Evolutionary conservation across 1,284 basidiomycete species (phyloP).

Genomic region (Austropuccinia psidii): DNA sequence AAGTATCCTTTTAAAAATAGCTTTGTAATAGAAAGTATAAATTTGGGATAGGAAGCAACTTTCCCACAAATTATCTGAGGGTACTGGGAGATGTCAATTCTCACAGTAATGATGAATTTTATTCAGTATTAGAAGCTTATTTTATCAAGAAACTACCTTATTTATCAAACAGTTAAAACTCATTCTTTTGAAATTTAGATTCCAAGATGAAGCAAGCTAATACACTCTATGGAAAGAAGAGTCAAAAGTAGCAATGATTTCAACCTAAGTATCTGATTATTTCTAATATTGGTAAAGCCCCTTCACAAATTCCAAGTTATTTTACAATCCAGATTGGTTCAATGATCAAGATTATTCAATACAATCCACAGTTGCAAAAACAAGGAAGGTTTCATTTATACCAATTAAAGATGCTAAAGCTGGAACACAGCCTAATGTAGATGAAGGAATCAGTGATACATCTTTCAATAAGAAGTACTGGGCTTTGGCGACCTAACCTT

Average conservation of each 20-base stretch:
- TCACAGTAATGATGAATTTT: slow-evolving; percentile 14
- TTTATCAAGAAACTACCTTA: slow-evolving; percentile 1
- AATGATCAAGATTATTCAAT: no score
- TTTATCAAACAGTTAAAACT: neutral
- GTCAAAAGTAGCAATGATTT: neutral
- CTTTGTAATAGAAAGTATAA: neutral
- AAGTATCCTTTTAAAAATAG: neutral
- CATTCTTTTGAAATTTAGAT: slow-evolving; percentile 10
- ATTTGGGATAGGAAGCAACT: neutral
- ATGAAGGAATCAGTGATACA: no score
- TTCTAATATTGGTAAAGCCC: slow-evolving; percentile 5
- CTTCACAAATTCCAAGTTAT: neutral
- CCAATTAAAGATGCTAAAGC: no score
- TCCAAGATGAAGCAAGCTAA: neutral
- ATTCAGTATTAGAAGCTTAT: neutral
- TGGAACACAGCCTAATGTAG: no score
- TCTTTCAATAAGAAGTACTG: no score
- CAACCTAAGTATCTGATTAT: no score
- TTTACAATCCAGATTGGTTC: slow-evolving; percentile 3
- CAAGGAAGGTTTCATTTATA: no score
- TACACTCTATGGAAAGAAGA: neutral
- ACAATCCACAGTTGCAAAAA: no score
- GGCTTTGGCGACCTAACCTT: no score
- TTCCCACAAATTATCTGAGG: neutral
- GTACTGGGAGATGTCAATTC: neutral